Base-by-base conservation (phyloP, 31 red algal species). In the Asparagopsis taxiformis region DNA sequence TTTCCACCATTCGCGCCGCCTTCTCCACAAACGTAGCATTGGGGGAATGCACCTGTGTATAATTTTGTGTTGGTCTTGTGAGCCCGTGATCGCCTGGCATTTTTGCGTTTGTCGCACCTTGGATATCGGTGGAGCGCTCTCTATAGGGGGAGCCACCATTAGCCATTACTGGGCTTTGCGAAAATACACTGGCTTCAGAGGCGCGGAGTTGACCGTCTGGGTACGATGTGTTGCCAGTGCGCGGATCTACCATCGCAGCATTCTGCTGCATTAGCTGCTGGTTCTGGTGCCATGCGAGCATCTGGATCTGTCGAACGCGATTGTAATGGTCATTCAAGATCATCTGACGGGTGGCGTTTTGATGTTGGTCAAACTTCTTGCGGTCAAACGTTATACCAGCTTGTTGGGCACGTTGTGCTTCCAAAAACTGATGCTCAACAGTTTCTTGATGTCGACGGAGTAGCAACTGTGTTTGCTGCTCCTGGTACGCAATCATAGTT, bases 311-410 rank as follows among this genome's bases (percentile, higher is more conserved):
- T 33, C 58, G 34, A 20, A 85, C 39, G 17, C 70, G 69, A 31
- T 21, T 69, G 39, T 75, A 75, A 60, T 72, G 68, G 17, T 85
- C 81, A 25, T 5, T 62, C 5, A 85, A 16, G 52, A 85, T 85
- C 33, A 39, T 33, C 28, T 85, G 81, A 23, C 81, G 81, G 8
- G 81, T 59, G 32, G 70, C 81, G 9, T 66, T 35, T 50, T 85
- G 81, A 62, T 85, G 81, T 17, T 61, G 68, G 60, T 85, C 81
- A 68, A 85, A 85, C 51, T 85, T 58, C 7, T 59, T 53, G 10
- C 70, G 55, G 54, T 85, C 81, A 68, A 85, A 85, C 1, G 59
- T 60, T 46, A 75, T 59, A 20, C 81, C 81, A 9, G 81, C 81
- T 28, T 69, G 70, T 53, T 85, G 81, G 20, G 81, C 81, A 9